phyloP scores from a whole-genome alignment of 1,139 yeast genomes.

The Yamadazyma aaseri region DNA sequence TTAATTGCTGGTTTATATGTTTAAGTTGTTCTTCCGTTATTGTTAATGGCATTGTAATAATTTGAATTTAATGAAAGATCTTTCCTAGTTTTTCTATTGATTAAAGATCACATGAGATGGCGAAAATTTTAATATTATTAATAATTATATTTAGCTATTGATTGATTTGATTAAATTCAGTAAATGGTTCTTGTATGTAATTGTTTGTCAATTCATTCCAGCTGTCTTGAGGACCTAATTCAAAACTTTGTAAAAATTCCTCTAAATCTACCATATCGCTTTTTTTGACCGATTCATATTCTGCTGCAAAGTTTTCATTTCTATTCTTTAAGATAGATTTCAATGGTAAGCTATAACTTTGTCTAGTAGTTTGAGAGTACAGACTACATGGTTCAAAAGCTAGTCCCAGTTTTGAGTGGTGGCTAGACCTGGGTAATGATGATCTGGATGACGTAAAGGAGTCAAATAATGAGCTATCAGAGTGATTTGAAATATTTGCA shows the following conservation, averaged over 20 bases:
- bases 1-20: conserved; percentile 62
- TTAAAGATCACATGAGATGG: conserved; percentile 11
- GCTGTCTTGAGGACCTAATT: too few species aligned
- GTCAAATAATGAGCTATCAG: conserved; percentile 3
- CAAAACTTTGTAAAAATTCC: conserved; percentile 12
- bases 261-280: conserved; percentile 12
- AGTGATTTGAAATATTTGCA: background rate
- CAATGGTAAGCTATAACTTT: conserved; percentile 1
- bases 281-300: conserved; percentile 9
- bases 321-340: conserved; percentile 17
- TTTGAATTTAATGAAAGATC: background rate
- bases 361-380: background rate
- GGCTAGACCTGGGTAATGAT: background rate
- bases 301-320: conserved; percentile 11
- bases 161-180: background rate
- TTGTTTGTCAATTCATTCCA: background rate
- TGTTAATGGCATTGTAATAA: conserved; percentile 6
- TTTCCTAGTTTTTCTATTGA: background rate
- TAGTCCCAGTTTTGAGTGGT: too few species aligned
- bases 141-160: background rate
- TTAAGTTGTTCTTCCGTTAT: conserved; percentile 43
- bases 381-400: too few species aligned
- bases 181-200: background rate
- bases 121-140: conserved; percentile 4
- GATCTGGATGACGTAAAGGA: conserved; percentile 2